Conservation (phyloP, 257 asterid genomes). For the Gentiana macrophylla region DNA sequence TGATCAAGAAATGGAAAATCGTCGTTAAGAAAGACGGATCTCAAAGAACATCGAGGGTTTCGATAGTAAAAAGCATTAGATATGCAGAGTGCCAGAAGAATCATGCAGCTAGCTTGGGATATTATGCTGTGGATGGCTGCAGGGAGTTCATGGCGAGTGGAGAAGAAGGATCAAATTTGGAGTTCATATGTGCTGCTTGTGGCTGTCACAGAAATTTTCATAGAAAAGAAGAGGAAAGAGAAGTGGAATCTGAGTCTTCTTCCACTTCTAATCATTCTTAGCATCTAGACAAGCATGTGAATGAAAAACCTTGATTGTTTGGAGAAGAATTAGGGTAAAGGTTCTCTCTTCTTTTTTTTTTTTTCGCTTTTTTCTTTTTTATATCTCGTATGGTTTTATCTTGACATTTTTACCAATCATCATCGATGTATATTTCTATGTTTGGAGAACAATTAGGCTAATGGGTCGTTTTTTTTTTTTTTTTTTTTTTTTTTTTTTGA, state of each 20-base stretch:
- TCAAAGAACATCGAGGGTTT: slow-evolving; percentile 5
- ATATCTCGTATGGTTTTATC: too few relatives aligned
- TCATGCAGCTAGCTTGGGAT: slow-evolving; percentile 31
- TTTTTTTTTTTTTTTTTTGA: too few relatives aligned
- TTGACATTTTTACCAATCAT: too few relatives aligned
- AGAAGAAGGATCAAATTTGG: slow-evolving; percentile 19
- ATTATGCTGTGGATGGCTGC: slow-evolving; percentile 35
- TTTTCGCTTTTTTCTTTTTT: too few relatives aligned
- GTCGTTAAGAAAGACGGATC: slow-evolving; percentile 20
- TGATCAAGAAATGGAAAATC: slow-evolving; percentile 20
- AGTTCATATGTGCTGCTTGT: slow-evolving; percentile 27
- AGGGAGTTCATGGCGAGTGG: slow-evolving; percentile 33
- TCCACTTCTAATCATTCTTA: background rate
- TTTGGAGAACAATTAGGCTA: too few relatives aligned
- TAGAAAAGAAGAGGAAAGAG: slow-evolving; percentile 16
- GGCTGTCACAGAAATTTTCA: slow-evolving; percentile 26
- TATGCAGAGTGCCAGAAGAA: slow-evolving; percentile 34
- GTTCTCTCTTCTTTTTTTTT: too few relatives aligned
- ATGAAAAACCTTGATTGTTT: too few relatives aligned
- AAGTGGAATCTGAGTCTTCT: slow-evolving; percentile 4
- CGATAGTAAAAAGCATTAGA: slow-evolving; percentile 12
- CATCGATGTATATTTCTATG: too few relatives aligned
- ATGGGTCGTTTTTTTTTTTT: too few relatives aligned
- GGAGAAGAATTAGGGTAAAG: too few relatives aligned
- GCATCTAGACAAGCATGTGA: too few relatives aligned